Conservation (phyloP, 2,329 filamentous ascomycete genomes). For the Phyllosticta citrichinensis region DNA sequence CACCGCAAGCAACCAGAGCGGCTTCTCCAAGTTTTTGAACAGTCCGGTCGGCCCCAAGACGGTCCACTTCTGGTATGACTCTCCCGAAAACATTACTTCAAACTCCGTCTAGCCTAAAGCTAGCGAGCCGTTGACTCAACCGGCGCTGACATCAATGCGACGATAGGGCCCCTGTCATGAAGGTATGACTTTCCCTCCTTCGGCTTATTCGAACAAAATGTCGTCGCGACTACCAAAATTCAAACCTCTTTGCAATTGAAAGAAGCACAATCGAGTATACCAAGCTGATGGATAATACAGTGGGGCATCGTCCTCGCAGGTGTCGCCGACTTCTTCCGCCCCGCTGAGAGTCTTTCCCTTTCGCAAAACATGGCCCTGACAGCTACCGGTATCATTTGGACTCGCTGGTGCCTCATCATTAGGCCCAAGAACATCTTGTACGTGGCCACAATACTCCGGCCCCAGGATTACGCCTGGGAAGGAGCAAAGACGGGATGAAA, state of each 20-base stretch:
- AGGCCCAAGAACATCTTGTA: slow-evolving; percentile 85
- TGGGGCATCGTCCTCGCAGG: slow-evolving; percentile 91
- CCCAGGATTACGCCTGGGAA: not conserved
- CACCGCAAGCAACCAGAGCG: slow-evolving; percentile 28
- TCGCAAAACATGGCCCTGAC: slow-evolving; percentile 88
- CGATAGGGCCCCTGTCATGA: slow-evolving; percentile 85
- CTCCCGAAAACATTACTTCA: not conserved
- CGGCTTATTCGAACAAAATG: not conserved
- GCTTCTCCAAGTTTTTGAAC: slow-evolving; percentile 59
- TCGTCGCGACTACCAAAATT: not conserved
- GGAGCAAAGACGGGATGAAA: not conserved
- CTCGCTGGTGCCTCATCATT: slow-evolving; percentile 96
- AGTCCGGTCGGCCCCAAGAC: slow-evolving; percentile 52
- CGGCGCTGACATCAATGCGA: slow-evolving; percentile 1
- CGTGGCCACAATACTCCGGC: slow-evolving; percentile 21
- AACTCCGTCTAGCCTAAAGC: not conserved
- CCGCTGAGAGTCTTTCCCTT: slow-evolving; percentile 83
- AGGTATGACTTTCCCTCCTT: slow-evolving; percentile 36
- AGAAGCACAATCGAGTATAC: not conserved
- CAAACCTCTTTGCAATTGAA: not conserved
- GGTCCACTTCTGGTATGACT: slow-evolving; percentile 86
- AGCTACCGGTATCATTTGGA: slow-evolving; percentile 92
- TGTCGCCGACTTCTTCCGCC: slow-evolving; percentile 81
- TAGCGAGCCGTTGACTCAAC: not conserved
- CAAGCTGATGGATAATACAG: slow-evolving; percentile 32